Percentiles rank a stretch among this genome's conserved stretches.
phyloP scores from a whole-genome alignment of 768 basidiomycete species.

The Rhizopogon salebrosus region DNA sequence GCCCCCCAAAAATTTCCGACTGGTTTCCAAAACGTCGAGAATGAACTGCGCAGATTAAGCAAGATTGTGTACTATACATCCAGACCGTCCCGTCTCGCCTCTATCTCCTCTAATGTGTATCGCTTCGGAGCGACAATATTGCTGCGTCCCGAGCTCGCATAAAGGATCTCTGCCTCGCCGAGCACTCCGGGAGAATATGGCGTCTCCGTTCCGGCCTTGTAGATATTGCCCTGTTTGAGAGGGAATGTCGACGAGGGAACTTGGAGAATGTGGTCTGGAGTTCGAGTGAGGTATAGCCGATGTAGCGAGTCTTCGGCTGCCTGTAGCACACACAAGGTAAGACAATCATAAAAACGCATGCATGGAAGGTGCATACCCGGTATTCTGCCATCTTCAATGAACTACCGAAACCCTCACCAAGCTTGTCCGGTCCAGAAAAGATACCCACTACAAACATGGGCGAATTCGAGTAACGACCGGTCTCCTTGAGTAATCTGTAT shows the following conservation, averaged over 20 bases:
- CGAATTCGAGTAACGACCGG: constrained; percentile 84
- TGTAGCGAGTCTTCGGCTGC: constrained; percentile 85
- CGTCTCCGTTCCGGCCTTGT: constrained; percentile 38
- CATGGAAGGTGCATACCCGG: constrained; percentile 47
- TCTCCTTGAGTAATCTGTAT: constrained; percentile 80
- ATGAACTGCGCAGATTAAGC: constrained; percentile 21
- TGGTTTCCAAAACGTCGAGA: constrained; percentile 9
- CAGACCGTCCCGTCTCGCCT: constrained; percentile 8
- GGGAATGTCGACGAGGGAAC: constrained; percentile 77
- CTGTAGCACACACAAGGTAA: constrained; percentile 27
- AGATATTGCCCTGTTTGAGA: constrained; percentile 46
- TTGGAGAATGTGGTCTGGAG: constrained; percentile 61
- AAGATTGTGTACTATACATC: constrained; percentile 21
- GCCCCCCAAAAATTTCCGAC: too few relatives aligned
- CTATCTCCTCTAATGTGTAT: constrained; percentile 19
- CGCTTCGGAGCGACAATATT: constrained; percentile 28
- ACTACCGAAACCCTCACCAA: constrained; percentile 93
- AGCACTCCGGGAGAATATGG: constrained; percentile 51
- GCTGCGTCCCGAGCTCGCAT: constrained; percentile 64
- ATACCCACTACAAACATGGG: constrained; percentile 97
- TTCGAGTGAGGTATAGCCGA: constrained; percentile 76
- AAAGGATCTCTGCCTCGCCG: constrained; percentile 59
- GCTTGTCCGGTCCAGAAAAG: constrained; percentile 74
- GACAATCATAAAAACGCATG: constrained; percentile 1
- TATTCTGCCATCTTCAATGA: constrained; percentile 94